A percentile compares a stretch with the other conserved stretches of the same genome.
phyloP scores from a whole-genome alignment of 371 early-diverging fungal species.

The Mortierella sp. region DNA sequence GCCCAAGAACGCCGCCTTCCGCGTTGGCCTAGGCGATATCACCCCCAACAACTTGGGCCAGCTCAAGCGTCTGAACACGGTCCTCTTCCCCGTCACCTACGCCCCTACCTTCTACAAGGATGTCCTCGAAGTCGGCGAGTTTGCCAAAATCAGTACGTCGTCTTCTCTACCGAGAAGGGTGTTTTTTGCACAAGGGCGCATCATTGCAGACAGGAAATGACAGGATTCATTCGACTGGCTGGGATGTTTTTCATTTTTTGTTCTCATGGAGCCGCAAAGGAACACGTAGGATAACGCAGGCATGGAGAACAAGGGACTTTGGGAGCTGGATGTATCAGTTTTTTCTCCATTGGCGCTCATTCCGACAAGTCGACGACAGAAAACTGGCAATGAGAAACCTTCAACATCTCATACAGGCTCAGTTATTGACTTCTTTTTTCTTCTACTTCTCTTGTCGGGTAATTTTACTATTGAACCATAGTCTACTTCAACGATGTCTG shows the following conservation, averaged over 20 bases:
- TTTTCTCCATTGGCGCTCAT: background rate
- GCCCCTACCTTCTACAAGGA: slow-evolving; percentile 84
- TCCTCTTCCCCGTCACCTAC: slow-evolving; percentile 92
- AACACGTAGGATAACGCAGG: background rate
- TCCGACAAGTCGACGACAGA: background rate
- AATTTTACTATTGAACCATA: slow-evolving; percentile 25
- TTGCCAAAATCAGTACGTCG: slow-evolving; percentile 77
- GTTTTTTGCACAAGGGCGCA: background rate
- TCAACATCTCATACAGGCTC: background rate
- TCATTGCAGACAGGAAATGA: background rate
- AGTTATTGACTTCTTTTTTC: background rate
- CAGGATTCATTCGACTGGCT: too few relatives aligned
- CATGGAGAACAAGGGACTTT: background rate
- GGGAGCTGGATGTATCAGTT: background rate
- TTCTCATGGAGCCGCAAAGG: background rate
- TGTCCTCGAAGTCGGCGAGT: slow-evolving; percentile 77
- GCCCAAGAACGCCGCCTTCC: slow-evolving; percentile 45
- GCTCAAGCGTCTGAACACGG: slow-evolving; percentile 82
- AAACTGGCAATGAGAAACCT: background rate
- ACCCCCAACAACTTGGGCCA: slow-evolving; percentile 79
- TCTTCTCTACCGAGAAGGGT: too few relatives aligned
- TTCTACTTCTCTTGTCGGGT: slow-evolving; percentile 8
- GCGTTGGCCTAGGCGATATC: slow-evolving; percentile 71
- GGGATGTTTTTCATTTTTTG: too few relatives aligned
- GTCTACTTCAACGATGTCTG: slow-evolving; percentile 82